Evolutionary conservation across 768 basidiomycete genomes (phyloP).

Genomic region (Suillus sp.): DNA sequence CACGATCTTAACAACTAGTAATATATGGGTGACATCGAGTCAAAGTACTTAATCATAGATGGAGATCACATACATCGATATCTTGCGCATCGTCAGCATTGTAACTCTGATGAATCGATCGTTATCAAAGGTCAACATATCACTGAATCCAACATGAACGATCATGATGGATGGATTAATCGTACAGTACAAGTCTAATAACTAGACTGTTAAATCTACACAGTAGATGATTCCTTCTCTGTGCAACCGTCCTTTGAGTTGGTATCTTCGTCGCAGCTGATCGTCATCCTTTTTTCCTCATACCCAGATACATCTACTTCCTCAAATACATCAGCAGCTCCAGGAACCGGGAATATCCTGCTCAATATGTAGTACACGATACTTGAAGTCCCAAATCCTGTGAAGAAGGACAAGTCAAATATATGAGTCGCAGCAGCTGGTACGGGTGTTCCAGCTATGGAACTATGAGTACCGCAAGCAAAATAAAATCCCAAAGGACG

Average conservation of each 20-base stretch:
- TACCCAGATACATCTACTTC: slow-evolving; percentile 51
- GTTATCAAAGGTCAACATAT: no score
- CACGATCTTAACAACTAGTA: no score
- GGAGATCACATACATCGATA: no score
- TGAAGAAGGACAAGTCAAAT: slow-evolving; percentile 77
- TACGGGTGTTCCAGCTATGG: slow-evolving; percentile 53
- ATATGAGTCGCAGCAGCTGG: slow-evolving; percentile 68
- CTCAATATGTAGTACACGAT: slow-evolving; percentile 59
- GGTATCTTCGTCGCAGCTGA: neutral
- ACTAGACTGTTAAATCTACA: neutral
- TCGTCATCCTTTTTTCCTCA: slow-evolving; percentile 9
- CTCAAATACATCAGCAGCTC: slow-evolving; percentile 45
- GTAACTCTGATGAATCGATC: no score
- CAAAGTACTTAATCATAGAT: no score
- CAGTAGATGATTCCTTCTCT: slow-evolving; percentile 1
- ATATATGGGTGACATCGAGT: no score
- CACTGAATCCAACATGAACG: no score
- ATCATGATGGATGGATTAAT: no score
- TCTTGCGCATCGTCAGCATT: no score
- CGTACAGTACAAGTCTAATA: neutral
- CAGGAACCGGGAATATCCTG: slow-evolving; percentile 55
- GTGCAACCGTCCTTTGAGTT: slow-evolving; percentile 6
- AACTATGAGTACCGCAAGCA: neutral
- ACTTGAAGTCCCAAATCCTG: slow-evolving; percentile 68
- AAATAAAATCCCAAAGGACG: slow-evolving; percentile 20